A percentile compares a stretch with the other conserved stretches of the same genome.
These are phyloP conservation scores for Diaporthe sp. DNA, from an alignment of 2,329 filamentous ascomycete species.

Conservation along the genomic window DNA sequence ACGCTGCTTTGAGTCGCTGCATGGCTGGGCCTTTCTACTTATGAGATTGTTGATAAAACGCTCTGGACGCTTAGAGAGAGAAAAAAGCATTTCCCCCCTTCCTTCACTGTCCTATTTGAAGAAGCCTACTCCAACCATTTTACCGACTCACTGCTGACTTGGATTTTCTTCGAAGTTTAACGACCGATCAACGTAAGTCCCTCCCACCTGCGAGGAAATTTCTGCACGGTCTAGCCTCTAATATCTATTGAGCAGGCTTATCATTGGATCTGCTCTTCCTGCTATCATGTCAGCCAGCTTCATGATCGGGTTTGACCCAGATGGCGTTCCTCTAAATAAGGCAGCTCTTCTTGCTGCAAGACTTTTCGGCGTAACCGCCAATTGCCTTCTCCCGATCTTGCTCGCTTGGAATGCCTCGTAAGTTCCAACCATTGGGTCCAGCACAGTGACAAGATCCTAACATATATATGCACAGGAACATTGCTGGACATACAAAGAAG, in stretches of 20 bases:
- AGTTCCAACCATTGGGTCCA: background rate
- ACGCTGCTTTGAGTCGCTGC: background rate
- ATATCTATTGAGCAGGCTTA: background rate
- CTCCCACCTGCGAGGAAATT: background rate
- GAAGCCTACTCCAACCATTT: background rate
- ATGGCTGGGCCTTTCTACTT: background rate
- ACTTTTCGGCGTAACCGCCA: conserved; percentile 41
- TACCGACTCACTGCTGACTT: background rate
- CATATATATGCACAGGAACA: conserved; percentile 36
- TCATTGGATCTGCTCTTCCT: background rate
- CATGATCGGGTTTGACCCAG: conserved; percentile 38
- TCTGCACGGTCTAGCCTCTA: background rate
- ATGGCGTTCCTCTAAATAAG: conserved; percentile 1
- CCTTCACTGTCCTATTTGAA: background rate
- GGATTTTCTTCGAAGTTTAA: background rate
- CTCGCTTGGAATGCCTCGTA: conserved; percentile 40
- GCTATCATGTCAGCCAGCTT: conserved; percentile 27
- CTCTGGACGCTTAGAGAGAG: too few species aligned
- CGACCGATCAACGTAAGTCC: background rate
- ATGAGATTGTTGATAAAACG: background rate
- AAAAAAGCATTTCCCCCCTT: background rate
- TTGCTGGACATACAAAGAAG: conserved; percentile 44
- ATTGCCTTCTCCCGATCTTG: background rate
- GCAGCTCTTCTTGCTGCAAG: conserved; percentile 35
- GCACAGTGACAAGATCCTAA: background rate